Conservation (phyloP, 805 yeast genomes). For the Crinitomyces ghanaensis region DNA sequence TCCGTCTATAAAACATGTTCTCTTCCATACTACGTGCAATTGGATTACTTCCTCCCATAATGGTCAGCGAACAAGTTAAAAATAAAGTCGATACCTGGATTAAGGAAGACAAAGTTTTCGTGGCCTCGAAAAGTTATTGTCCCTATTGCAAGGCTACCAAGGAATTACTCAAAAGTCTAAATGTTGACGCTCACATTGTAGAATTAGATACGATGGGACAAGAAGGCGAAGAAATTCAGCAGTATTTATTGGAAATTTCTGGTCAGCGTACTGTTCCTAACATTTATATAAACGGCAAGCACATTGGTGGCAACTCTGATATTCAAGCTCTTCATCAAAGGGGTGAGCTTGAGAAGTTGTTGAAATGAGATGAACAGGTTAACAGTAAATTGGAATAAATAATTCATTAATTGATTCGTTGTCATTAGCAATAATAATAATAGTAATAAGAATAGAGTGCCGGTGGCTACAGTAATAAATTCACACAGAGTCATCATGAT, state of each 20-base stretch:
- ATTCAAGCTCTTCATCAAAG: conserved; percentile 56
- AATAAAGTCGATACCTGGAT: conserved; percentile 14
- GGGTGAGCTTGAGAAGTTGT: conserved; percentile 43
- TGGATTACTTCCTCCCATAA: too few relatives aligned
- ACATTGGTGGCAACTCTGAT: conserved; percentile 92
- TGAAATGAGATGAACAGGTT: conserved; percentile 12
- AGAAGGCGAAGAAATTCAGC: conserved; percentile 78
- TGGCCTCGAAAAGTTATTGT: conserved; percentile 72
- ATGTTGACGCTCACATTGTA: conserved; percentile 33
- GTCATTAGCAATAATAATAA: too few relatives aligned
- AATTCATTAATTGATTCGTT: too few relatives aligned
- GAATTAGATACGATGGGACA: conserved; percentile 38
- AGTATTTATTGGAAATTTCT: conserved; percentile 61
- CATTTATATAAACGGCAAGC: conserved; percentile 80
- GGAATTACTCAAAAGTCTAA: conserved; percentile 28
- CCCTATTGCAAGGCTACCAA: conserved; percentile 44
- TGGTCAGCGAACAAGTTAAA: conserved; percentile 7
- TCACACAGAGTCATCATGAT: conserved; percentile 44
- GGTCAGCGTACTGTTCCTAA: conserved; percentile 95
- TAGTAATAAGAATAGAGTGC: too few relatives aligned
- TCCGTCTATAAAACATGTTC: background rate
- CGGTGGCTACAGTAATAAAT: too few relatives aligned
- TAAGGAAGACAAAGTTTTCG: conserved; percentile 15
- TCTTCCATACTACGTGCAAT: background rate
- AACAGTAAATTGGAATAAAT: too few relatives aligned